Evolutionary conservation across 164 flowering plant species (phyloP), one percentile per base, ranked within the genome.

Genomic region (Piper longum): DNA sequence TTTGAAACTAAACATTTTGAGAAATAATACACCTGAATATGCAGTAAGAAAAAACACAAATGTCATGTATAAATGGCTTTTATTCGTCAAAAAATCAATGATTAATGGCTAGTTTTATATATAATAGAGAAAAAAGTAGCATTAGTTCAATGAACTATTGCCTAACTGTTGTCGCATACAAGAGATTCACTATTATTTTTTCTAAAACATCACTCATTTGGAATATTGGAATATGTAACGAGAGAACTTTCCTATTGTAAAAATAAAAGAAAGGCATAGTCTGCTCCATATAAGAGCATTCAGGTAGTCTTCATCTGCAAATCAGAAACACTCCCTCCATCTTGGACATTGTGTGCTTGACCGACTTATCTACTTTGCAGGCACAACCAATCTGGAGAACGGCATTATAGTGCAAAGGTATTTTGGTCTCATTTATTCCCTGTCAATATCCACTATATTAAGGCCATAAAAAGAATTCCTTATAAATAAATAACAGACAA

Each of bases 241-340:
- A 12, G 5, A 17, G 56, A 52, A 43, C 39, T 7, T 82, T 89
- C 98, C 98, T 93, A 62, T 87, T 90, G 72, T 93, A 93, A 73
- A 93, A 71, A 82, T 93, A 91, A 79, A 93, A 84, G 84, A 83
- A 90, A 56, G 93, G 69, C 62, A 87, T 66, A 40, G 87, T 70
- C 36, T 79, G 79, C 14, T 85, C 97, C 70, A 93, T 73, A 79
- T 93, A 93, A 42, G 82, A 67, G 76, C 96, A 90, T 73, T 90
- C 99, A 17, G 51, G 99, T 93, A n/a, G 99, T 93, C 77, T 88
- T 93, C 97, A 91, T 93, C 62, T 87, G 92, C 75, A 93, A 69
- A 66, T 91, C 99, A 73, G 69, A 73, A 64, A 93, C 70, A 71
- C 67, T 77, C 97, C 99, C 90, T 42, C 79, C 78, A 61, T 87